Evolutionary conservation across 495 filamentous ascomycete genomes (phyloP), one percentile per base, ranked within the genome.

Genomic region (Aspergillus mulundensis): DNA sequence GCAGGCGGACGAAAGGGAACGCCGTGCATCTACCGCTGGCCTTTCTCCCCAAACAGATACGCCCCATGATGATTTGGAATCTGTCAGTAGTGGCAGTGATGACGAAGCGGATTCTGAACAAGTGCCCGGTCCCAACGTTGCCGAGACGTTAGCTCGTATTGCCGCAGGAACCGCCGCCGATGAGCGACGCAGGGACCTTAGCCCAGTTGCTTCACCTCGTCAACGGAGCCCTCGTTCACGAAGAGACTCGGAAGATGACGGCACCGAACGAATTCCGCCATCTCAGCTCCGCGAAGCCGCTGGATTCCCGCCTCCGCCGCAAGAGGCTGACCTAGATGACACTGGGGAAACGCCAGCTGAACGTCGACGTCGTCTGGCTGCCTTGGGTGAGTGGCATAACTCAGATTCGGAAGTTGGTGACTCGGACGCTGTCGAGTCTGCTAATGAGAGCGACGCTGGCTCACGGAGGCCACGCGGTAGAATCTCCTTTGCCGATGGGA

Each of bases 301-400:
- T 30, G 71, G 72, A 58, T 49, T 74, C n/a, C 28, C 58, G 0
- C 57, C 39, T 10, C 58, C 16, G 54, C 62, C 39, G 42, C 70
- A 39, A 59, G 66, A 34, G 57, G 64, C 47, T 32, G 70, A 61
- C 41, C 8, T 48, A 54, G 77, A 73, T 16, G 82, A 85, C 21
- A 73, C 70, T 3, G 81, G 77, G 39, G 92, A 96, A 69, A 95
- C 90, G 4, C 83, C 88, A 0, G 92, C 91, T 0, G 92, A 96
- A 71, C 79, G 87, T 41, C 80, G 87, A 36, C 80, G 91, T 57
- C 84, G 93, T 68, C 83, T 95, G 52, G 93, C 90, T 1, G 93
- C 92, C 5, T 73, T 96, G n/a, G 91, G 90, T 44, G 72, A 80
- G 7, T 65, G 73, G n/a, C 76, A 80, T 7, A 79, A 78, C 25